Percentiles rank a stretch among this genome's conserved stretches.
phyloP scores from a whole-genome alignment of 2,329 filamentous ascomycete species.

The Colletotrichum navitas region DNA sequence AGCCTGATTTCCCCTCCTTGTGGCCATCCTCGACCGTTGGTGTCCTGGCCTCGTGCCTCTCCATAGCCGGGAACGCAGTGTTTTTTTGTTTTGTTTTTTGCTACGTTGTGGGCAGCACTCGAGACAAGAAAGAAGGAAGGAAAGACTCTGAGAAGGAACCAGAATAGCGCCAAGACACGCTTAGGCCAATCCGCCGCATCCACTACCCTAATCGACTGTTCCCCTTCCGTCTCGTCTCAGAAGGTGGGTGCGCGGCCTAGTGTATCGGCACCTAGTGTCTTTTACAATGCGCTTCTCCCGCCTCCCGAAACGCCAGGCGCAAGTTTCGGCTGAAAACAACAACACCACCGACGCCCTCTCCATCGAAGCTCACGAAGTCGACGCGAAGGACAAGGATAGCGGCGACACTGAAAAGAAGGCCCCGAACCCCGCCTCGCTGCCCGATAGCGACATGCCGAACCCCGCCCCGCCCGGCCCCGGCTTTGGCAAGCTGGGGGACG shows the following conservation, averaged over 20 bases:
- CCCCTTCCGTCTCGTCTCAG: conserved; percentile 1
- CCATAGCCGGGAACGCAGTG: background rate
- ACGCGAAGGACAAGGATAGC: too few species aligned
- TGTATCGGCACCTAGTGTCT: background rate
- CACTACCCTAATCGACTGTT: conserved; percentile 14
- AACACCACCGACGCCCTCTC: too few species aligned
- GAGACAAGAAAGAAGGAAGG: background rate
- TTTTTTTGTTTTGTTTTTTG: background rate
- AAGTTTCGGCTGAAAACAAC: conserved; percentile 13
- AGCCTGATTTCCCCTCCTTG: background rate
- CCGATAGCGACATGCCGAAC: conserved; percentile 23
- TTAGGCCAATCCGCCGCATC: conserved; percentile 19
- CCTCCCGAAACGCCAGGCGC: conserved; percentile 2
- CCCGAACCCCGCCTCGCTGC: background rate
- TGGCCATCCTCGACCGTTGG: background rate
- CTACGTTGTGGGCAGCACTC: background rate
- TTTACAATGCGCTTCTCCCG: conserved; percentile 30
- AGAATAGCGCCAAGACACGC: conserved; percentile 17
- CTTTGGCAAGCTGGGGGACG: conserved; percentile 45
- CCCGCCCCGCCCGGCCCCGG: conserved; percentile 24
- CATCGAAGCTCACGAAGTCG: too few species aligned
- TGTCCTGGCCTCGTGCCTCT: background rate
- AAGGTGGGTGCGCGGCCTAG: background rate
- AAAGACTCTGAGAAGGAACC: background rate
- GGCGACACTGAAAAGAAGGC: too few species aligned